These are phyloP conservation scores for Beauveria caledonica DNA, from an alignment of 2,329 filamentous ascomycete genomes.

Conservation along the genomic window DNA sequence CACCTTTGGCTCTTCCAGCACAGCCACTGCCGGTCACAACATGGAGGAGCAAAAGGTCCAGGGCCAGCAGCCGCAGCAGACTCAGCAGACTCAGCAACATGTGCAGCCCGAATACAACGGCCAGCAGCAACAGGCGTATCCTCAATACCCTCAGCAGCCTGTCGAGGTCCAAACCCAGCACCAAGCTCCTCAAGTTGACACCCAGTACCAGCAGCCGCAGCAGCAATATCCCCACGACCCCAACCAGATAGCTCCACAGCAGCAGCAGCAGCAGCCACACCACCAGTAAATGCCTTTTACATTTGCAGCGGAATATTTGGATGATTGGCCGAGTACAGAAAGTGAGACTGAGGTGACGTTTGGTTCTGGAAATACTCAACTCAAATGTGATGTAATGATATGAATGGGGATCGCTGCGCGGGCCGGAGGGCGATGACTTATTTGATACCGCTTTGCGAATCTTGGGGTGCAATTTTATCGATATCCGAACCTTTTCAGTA, in stretches of 20 bases:
- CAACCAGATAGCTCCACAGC: slow-evolving; percentile 16
- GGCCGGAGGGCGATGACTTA: not conserved
- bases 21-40: slow-evolving; percentile 20
- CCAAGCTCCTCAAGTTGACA: not conserved
- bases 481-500: not conserved
- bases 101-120: slow-evolving; percentile 17
- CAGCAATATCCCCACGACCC: slow-evolving; percentile 5
- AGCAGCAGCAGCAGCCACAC: slow-evolving; percentile 5
- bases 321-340: not conserved
- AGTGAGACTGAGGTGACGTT: not conserved
- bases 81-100: slow-evolving; percentile 8
- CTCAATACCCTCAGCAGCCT: slow-evolving; percentile 9
- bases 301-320: not conserved
- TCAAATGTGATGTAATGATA: not conserved
- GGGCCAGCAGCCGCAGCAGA: slow-evolving; percentile 20
- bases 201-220: not conserved
- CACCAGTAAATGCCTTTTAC: not conserved
- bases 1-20: slow-evolving; percentile 12
- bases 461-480: not conserved
- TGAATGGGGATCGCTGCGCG: not conserved
- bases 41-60: slow-evolving; percentile 22
- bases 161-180: slow-evolving; percentile 4
- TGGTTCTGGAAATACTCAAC: too few species aligned
- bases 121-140: slow-evolving; percentile 13
- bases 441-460: slow-evolving; percentile 10